Evolutionary conservation across 176 grass and related monocot species (phyloP), one percentile per base, ranked within the genome.

Genomic region (sorghum (Sorghum bicolor)): DNA sequence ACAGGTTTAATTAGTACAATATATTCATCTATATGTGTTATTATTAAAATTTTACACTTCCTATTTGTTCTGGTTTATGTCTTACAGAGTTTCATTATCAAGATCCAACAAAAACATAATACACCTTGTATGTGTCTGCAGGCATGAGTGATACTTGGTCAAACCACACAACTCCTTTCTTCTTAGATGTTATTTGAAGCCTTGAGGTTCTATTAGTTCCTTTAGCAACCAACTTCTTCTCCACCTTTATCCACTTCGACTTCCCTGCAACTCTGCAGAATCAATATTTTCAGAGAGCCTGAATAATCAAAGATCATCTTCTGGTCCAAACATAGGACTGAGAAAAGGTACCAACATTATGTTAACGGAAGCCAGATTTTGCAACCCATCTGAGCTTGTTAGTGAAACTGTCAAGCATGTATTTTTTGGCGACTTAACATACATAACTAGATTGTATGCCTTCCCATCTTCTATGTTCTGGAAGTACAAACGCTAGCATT

Each of bases 401-500:
- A 98, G 39, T 26, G 93, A 90, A 85, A 84, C 87, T 67, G 79
- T 80, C 82, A 98, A 80, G 12, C 87, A 31, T 36, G 83, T 40
- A 13, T 76, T 52, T 19, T 87, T 58, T 0, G 25, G 34, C 55
- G 96, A 95, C 82, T 70, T 95, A 11, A 95, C 40, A 34, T 92
- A 78, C 83, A 98, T 77, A 50, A 85, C 87, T 39, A 98, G 86
- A 39, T 90, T 92, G 72, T 98, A 98, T 12, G 76, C 47, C 74
- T 93, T 93, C 62, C 87, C 85, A 71, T 93, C 75, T 87, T 98
- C 93, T 82, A 98, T 88, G 74, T 95, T 98, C 91, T 98, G 83
- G 25, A 90, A 88, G 72, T 26, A 73, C 62, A 8, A 29, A 47
- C 13, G 3, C 1, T 29, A 45, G 24, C 24, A 72, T 43, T 25